Base-by-base conservation (phyloP, 2,329 filamentous ascomycete genomes). In the Alternaria triticimaculans region DNA sequence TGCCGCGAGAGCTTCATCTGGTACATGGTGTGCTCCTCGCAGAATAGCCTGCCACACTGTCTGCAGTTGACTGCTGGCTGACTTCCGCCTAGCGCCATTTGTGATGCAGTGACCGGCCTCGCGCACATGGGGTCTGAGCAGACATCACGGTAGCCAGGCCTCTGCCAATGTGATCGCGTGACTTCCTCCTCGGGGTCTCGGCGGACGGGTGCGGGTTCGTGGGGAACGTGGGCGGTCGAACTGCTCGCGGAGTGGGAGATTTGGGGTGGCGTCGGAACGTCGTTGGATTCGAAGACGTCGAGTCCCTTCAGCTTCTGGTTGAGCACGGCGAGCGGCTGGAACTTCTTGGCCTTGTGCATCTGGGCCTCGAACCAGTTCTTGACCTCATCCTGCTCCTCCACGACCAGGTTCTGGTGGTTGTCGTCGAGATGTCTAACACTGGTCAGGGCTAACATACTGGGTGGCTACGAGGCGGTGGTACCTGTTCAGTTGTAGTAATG, bases 11-110 rank as follows among this genome's bases (percentile, higher is more conserved):
- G 85, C 84, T 96, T 97, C 92, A 98, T 98, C 83, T 99, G 95
- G 77, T 98, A 99, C 94, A 99, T 97, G 56, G 96, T 98, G 79
- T 99, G 96, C 72, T 95, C 92, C 76, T 98, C 96, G 80, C 96
- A 99, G 78, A 98, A 99, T 44, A 99, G 83, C 72, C 91, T 90
- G 7, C 96, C 96, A 75, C 96, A 99, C 67, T 94, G 93, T 67
- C 96, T 87, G 80, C 96, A 99, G 79, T 99, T 97, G 73, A 99
- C 90, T 73, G 87, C 94, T 18, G 94, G 93, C 73, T 92, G 94
- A 7, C 92, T 86, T 3, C 91, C 87, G 1, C 93, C 94, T 6
- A 99, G 83, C 25, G 89, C 87, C 79, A 92, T 92, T 28, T 75
- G 74, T 23, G 77, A 74, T 8, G 54, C 71, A 14, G 71, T 73